Conservation (phyloP, 129 eudicot genomes). For the sunflower (Helianthus annuus) region HanXRQr2.0-SUNRISE NC_035439.2:71735085-71735584, state of each 20-base stretch:
- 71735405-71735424: conserved; percentile 75
- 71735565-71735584: conserved; percentile 62
- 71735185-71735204: too few species aligned
- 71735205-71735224: too few species aligned
- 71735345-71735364: conserved; percentile 87
- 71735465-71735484: conserved; percentile 62
- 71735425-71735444: conserved; percentile 72
- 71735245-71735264: too few species aligned
- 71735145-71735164: too few species aligned
- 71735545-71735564: conserved; percentile 74
- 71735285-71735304: conserved; percentile 95
- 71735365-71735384: conserved; percentile 81
- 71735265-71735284: conserved; percentile 11
- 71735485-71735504: conserved; percentile 79
- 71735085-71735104: too few species aligned
- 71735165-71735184: too few species aligned
- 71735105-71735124: too few species aligned
- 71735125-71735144: too few species aligned
- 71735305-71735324: conserved; percentile 73
- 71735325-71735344: conserved; percentile 83
- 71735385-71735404: conserved; percentile 88
- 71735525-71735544: conserved; percentile 87
- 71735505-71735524: conserved; percentile 98
- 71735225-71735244: too few species aligned
- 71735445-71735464: conserved; percentile 78